phyloP scores from a whole-genome alignment of 169 alveolate genomes.

The Cryptosporidium parvum region DNA sequence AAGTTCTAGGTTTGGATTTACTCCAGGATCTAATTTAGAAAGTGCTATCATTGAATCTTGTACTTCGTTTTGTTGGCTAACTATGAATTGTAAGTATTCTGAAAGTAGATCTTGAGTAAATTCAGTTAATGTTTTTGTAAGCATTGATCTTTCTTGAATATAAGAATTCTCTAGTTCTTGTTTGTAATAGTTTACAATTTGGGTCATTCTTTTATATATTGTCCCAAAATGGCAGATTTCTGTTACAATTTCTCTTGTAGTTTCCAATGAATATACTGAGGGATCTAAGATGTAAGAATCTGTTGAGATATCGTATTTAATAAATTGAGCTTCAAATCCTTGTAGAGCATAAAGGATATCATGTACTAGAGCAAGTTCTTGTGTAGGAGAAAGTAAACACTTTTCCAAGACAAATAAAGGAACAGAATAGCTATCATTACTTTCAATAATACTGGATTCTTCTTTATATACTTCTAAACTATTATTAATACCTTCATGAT shows the following conservation, averaged over 20 bases:
- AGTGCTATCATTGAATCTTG: slow-evolving; percentile 45
- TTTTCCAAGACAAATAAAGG: slow-evolving; percentile 57
- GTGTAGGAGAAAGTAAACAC: slow-evolving; percentile 47
- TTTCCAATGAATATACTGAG: slow-evolving; percentile 31
- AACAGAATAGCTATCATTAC: slow-evolving; percentile 18
- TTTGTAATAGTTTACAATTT: neutral
- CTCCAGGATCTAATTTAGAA: slow-evolving; percentile 47
- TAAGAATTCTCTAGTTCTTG: neutral
- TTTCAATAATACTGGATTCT: neutral
- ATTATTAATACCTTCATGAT: neutral
- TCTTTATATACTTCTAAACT: neutral
- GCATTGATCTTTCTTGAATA: slow-evolving; percentile 8
- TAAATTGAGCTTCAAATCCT: slow-evolving; percentile 59
- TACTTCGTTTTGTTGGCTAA: slow-evolving; percentile 51
- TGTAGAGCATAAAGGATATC: slow-evolving; percentile 69
- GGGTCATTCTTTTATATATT: slow-evolving; percentile 41
- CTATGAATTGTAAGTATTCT: slow-evolving; percentile 34
- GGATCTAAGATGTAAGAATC: slow-evolving; percentile 37
- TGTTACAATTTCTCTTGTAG: slow-evolving; percentile 42
- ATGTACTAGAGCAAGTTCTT: slow-evolving; percentile 65
- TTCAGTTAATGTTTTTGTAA: slow-evolving; percentile 25
- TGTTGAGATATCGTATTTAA: slow-evolving; percentile 34
- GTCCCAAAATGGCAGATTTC: slow-evolving; percentile 55
- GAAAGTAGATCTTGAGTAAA: slow-evolving; percentile 23
- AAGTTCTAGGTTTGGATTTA: slow-evolving; percentile 57